These are phyloP conservation scores for Chamaecrista fasciculata DNA, from an alignment of 306 rosid species.

Conservation along the genomic window DNA sequence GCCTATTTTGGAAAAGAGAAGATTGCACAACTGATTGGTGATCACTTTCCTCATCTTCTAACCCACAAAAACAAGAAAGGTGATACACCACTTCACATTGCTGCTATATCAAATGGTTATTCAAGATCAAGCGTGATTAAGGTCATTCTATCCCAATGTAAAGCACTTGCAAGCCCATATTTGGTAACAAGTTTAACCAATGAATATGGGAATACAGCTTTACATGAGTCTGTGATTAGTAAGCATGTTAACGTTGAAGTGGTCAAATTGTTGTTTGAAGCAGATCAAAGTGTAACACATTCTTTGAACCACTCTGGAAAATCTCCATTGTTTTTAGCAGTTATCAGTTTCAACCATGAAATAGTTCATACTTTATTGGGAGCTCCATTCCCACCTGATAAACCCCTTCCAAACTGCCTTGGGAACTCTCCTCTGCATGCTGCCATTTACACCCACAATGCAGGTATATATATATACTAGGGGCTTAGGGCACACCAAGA, in stretches of 20 bases:
- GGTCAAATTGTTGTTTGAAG: not conserved
- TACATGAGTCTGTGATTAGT: not conserved
- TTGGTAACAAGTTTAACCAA: not conserved
- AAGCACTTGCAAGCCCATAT: not conserved
- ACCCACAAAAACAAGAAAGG: not conserved
- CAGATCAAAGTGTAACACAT: not conserved
- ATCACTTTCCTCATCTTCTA: not conserved
- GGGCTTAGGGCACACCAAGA: no score
- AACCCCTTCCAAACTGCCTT: not conserved
- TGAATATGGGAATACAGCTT: not conserved
- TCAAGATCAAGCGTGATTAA: not conserved
- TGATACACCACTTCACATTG: conserved; percentile 30
- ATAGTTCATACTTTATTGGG: not conserved
- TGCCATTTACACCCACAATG: not conserved
- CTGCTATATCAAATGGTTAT: not conserved
- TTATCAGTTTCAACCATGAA: not conserved
- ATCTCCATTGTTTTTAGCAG: no score
- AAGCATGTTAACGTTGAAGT: not conserved
- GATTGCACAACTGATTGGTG: not conserved
- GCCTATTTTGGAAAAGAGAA: not conserved
- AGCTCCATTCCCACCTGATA: not conserved
- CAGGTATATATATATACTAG: not conserved
- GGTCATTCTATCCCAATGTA: no score
- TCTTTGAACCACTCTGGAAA: no score
- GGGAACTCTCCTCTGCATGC: conserved; percentile 33